Evolutionary conservation across 306 rosid genomes (phyloP), one percentile per base, ranked within the genome.

Genomic region (Delonix regia): DNA sequence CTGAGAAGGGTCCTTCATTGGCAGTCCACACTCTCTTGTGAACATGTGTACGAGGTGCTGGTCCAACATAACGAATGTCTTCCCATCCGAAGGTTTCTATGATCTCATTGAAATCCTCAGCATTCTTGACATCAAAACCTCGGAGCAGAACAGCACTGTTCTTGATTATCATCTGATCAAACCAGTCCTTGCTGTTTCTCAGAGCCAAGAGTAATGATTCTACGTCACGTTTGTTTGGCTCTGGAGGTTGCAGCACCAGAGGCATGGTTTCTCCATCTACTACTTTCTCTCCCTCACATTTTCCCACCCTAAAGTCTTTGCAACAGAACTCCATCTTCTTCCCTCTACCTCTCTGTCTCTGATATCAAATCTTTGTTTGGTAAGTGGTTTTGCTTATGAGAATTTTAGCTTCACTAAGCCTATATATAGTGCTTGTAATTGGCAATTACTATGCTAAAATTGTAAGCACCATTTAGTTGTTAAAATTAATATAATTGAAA

Each of bases 1-100:
- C 94, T 1, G 93, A 87, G 64, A 93, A 96, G 6, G 98, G 98
- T 13, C 98, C 97, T 86, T 91, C 98, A 76, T 93, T 93, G 19
- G 98, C 98, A 65, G 98, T 93, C 98, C 93, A 91, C 0, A 93
- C 81, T 69, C 97, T 81, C 68, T 93, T 93, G 82, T 91, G 34
- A 47, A 93, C 59, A 75, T 91, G 98, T 9, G 96, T 93, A 3
- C 98, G 73, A 13, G 97, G 95, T 19, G 98, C 98, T 0, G 98
- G 98, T 30, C 98, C 97, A 9, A 91, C 95, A 19, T 93, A 93
- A 0, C 88, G 81, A 67, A 90, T 90, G 22, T 93, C 97, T 9
- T 93, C 98, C 98, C 98, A 93, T 1, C 85, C 94, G 10, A 48
- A 86, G 21, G 86, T 68, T 63, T 93, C 98, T 1, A 93, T 9